Conservation (phyloP, 345 rosid species). For the Capsella bursapastoris region DNA sequence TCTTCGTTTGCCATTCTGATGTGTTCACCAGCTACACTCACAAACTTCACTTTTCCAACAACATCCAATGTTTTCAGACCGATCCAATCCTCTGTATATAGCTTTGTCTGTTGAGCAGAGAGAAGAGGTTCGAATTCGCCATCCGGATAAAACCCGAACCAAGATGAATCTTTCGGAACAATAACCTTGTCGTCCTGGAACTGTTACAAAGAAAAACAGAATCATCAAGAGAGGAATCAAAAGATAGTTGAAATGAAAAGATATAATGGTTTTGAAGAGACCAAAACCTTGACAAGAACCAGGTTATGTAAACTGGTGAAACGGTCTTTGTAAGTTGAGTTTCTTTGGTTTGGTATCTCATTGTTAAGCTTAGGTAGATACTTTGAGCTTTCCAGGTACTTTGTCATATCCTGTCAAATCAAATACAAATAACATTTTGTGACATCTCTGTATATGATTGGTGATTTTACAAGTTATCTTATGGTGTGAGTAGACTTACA, state of each 20-base stretch:
- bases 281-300: conserved; percentile 74
- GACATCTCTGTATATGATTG: background rate
- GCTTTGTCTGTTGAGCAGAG: conserved; percentile 58
- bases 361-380: conserved; percentile 90
- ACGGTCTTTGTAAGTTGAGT: conserved; percentile 61
- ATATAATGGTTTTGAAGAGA: conserved; percentile 9
- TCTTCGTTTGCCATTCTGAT: conserved; percentile 53
- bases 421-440: background rate
- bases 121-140: conserved; percentile 64
- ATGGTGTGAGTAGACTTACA: conserved; percentile 22
- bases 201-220: conserved; percentile 49
- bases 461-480: background rate
- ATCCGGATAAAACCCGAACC: conserved; percentile 86
- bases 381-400: conserved; percentile 51
- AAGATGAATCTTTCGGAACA: conserved; percentile 83
- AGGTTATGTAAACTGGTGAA: conserved; percentile 76
- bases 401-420: conserved; percentile 27
- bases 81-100: conserved; percentile 76
- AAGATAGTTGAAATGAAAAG: background rate
- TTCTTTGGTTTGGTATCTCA: conserved; percentile 50
- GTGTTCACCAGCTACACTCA: conserved; percentile 65
- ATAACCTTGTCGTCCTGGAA: conserved; percentile 69
- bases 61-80: conserved; percentile 68
- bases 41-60: conserved; percentile 72
- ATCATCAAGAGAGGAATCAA: background rate